A percentile compares a stretch with the other conserved stretches of the same genome.
These are phyloP conservation scores for Dendryphion nanum DNA, from an alignment of 2,329 filamentous ascomycete species.

Conservation along the genomic window DNA sequence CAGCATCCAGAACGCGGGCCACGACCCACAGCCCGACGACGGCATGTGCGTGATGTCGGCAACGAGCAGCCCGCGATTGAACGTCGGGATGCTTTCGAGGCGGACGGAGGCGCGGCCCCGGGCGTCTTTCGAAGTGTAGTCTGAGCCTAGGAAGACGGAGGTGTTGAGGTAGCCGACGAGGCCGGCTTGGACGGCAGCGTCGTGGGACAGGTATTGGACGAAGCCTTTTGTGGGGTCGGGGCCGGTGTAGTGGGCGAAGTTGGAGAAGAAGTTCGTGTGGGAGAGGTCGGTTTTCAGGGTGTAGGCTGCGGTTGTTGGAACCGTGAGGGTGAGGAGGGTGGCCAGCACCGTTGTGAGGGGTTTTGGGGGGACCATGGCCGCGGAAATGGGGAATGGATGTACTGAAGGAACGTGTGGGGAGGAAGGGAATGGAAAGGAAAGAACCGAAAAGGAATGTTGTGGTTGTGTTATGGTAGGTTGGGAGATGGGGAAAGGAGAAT, in stretches of 20 bases:
- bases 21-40: constrained; percentile 24
- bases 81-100: constrained; percentile 28
- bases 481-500: too few relatives aligned
- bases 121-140: constrained; percentile 17
- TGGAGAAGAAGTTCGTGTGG: constrained; percentile 31
- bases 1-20: constrained; percentile 36
- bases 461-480: too few relatives aligned
- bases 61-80: constrained; percentile 30
- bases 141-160: constrained; percentile 4
- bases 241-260: constrained; percentile 30
- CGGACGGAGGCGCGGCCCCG: constrained; percentile 30
- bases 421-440: too few relatives aligned
- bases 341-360: constrained; percentile 13
- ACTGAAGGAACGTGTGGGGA: too few relatives aligned
- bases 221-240: constrained; percentile 7
- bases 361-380: too few relatives aligned
- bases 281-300: constrained; percentile 25
- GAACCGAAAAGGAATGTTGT: too few relatives aligned
- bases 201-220: constrained; percentile 19
- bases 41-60: constrained; percentile 39
- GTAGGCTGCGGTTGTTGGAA: constrained; percentile 10
- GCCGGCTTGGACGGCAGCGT: background rate
- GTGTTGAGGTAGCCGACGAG: constrained; percentile 3
- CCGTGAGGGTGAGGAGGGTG: constrained; percentile 4
- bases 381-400: too few relatives aligned